phyloP scores from a whole-genome alignment of 116 monocot species.

The Dioscorea cayenensis region DNA sequence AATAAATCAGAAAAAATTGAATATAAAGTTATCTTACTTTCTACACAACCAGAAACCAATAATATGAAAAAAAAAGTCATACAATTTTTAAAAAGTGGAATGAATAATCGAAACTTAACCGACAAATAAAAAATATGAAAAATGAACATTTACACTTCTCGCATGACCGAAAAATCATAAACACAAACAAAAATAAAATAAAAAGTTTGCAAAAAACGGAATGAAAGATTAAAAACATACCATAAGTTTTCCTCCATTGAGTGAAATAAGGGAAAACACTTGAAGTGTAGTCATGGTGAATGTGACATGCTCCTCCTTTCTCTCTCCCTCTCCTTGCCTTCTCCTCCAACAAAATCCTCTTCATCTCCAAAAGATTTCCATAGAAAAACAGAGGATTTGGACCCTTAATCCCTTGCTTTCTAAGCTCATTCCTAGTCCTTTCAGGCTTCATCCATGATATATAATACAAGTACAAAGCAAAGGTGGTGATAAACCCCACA shows the following conservation, averaged over 20 bases:
- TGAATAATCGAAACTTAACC: too few species aligned
- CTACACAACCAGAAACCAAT: background rate
- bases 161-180: background rate
- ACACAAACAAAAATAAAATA: background rate
- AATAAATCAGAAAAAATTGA: background rate
- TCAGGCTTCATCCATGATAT: conserved; percentile 9
- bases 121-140: too few species aligned
- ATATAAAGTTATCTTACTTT: background rate
- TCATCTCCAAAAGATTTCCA: conserved; percentile 21
- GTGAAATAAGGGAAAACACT: conserved; percentile 25
- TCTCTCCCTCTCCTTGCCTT: background rate
- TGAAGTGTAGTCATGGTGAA: conserved; percentile 12
- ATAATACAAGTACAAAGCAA: conserved; percentile 10
- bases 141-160: background rate
- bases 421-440: conserved; percentile 16
- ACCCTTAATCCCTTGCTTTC: conserved; percentile 19
- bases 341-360: conserved; percentile 6
- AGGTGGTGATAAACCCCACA: background rate
- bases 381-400: conserved; percentile 14
- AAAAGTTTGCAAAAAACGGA: background rate
- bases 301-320: background rate
- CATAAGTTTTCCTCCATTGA: conserved; percentile 28
- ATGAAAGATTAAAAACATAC: conserved; percentile 1
- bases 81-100: too few species aligned
- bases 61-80: background rate